These are phyloP conservation scores for Pinus taeda DNA, from an alignment of 75 land plant species.

Conservation along the genomic window DNA sequence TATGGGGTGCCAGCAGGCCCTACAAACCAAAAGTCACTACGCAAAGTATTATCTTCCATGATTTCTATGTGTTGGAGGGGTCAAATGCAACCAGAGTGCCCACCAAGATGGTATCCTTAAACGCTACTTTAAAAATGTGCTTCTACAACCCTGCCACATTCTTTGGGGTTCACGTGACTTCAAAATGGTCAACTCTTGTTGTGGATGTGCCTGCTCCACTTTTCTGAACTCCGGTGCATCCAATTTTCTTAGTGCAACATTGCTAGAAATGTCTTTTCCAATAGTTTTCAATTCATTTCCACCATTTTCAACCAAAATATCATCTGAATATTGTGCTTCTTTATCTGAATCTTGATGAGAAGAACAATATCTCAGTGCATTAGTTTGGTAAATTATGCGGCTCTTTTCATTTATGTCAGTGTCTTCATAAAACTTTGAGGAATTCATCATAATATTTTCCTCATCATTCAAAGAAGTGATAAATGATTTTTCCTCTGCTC, in stretches of 20 bases:
- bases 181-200: background rate
- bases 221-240: background rate
- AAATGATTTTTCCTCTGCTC: background rate
- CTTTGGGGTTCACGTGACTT: no score
- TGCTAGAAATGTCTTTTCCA: background rate
- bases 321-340: background rate
- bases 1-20: no score
- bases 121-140: no score
- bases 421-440: background rate
- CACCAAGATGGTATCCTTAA: no score
- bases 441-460: background rate
- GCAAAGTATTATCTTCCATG: no score
- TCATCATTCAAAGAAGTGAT: background rate
- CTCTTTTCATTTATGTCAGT: background rate
- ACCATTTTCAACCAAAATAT: background rate
- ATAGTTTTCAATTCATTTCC: background rate
- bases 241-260: background rate
- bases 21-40: no score
- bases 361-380: background rate
- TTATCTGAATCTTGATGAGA: background rate
- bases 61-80: no score
- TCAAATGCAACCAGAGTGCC: no score
- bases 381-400: background rate
- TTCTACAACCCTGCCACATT: no score
- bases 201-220: background rate